A percentile compares a stretch with the other conserved stretches of the same genome.
Conservation (phyloP, 1,139 yeast genomes). For the Yamadazyma mexicana region DNA sequence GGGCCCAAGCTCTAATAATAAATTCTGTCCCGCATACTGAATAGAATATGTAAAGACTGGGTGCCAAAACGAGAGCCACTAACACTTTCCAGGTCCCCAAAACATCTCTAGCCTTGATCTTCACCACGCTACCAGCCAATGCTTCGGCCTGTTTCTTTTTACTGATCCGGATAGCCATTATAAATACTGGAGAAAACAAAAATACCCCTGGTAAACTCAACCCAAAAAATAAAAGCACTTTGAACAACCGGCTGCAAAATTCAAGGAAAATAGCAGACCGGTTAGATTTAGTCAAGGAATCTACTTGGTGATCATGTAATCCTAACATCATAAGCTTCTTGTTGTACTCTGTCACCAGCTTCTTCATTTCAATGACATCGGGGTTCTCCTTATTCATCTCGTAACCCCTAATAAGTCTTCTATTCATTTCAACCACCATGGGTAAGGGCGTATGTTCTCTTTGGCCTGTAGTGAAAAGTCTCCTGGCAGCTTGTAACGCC, state of each 20-base stretch:
- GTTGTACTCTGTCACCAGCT: conserved; percentile 38
- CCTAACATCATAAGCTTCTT: conserved; percentile 33
- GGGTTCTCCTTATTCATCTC: conserved; percentile 35
- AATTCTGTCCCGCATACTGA: conserved; percentile 37
- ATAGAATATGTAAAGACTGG: conserved; percentile 41
- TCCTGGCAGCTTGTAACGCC: conserved; percentile 84
- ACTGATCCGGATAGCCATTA: conserved; percentile 36
- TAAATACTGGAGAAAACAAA: conserved; percentile 47
- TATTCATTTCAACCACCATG: conserved; percentile 46
- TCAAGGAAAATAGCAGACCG: conserved; percentile 26
- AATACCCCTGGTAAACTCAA: conserved; percentile 44
- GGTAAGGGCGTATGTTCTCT: conserved; percentile 41
- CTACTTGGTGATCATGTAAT: conserved; percentile 48
- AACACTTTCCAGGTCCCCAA: conserved; percentile 49
- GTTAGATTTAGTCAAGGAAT: conserved; percentile 29
- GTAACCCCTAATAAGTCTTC: conserved; percentile 43
- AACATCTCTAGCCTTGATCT: conserved; percentile 47
- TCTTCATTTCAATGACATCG: conserved; percentile 34
- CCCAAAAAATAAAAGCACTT: conserved; percentile 33
- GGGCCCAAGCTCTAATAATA: conserved; percentile 21
- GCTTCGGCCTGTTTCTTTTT: conserved; percentile 41
- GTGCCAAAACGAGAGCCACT: conserved; percentile 47
- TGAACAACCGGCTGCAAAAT: conserved; percentile 29
- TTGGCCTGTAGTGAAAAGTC: conserved; percentile 38
- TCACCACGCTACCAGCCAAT: conserved; percentile 42